phyloP scores from a whole-genome alignment of 192 early-diverging fungal species.

The Backusella tarrabulga region DNA sequence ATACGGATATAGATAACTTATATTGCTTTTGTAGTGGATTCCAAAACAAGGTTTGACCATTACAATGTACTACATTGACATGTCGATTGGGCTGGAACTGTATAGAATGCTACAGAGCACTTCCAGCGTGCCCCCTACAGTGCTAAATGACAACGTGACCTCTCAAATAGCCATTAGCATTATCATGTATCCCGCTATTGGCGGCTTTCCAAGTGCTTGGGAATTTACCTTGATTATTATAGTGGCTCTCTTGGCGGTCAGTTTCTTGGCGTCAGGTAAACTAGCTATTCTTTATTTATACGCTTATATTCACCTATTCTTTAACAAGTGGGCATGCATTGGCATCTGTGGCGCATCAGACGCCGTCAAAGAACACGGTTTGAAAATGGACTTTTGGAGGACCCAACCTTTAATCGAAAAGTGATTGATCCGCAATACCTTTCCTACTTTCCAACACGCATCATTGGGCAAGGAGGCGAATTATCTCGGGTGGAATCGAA shows the following conservation, averaged over 20 bases:
- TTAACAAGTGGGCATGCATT: conserved; percentile 25
- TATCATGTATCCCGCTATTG: conserved; percentile 24
- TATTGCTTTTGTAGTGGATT: conserved; percentile 12
- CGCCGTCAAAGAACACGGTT: conserved; percentile 20
- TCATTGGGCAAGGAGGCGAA: conserved; percentile 30
- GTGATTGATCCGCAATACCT: conserved; percentile 23
- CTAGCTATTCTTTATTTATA: neutral
- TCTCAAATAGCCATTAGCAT: conserved; percentile 18
- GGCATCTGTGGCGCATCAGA: conserved; percentile 35
- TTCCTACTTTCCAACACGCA: conserved; percentile 38
- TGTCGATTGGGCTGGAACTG: conserved; percentile 8
- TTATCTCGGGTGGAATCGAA: conserved; percentile 19
- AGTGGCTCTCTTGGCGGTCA: conserved; percentile 41
- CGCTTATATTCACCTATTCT: neutral
- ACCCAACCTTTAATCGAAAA: neutral
- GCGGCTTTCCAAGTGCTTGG: conserved; percentile 43
- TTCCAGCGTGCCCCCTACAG: neutral
- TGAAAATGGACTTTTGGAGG: conserved; percentile 20
- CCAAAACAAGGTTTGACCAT: conserved; percentile 20
- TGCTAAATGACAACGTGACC: conserved; percentile 14
- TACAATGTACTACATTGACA: conserved; percentile 22
- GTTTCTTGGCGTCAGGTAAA: conserved; percentile 47
- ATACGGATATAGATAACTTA: neutral
- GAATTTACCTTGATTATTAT: conserved; percentile 50
- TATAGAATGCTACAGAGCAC: conserved; percentile 19